A percentile compares a stretch with the other conserved stretches of the same genome.
phyloP scores from a whole-genome alignment of 169 alveolate genomes.

The Toxoplasma gondii region DNA sequence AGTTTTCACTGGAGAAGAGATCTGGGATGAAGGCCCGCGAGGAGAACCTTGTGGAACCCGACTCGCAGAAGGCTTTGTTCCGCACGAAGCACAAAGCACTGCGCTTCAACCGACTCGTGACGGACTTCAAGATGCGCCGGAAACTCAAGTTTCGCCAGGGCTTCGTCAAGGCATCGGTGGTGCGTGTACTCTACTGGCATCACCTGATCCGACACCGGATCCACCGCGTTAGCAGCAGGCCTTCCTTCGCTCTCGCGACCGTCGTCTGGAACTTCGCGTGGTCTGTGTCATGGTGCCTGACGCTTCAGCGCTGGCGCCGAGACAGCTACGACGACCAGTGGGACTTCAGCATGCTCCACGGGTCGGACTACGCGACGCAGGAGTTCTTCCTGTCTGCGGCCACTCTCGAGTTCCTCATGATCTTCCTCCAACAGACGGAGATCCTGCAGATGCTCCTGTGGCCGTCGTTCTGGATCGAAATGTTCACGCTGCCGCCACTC shows the following conservation, averaged over 20 bases:
- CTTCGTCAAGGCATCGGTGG: background rate
- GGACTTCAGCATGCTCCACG: background rate
- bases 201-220: conserved; percentile 3
- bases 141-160: conserved; percentile 26
- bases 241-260: conserved; percentile 35
- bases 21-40: background rate
- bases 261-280: conserved; percentile 45
- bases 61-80: too few relatives aligned
- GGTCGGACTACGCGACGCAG: conserved; percentile 32
- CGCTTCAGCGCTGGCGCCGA: conserved; percentile 31
- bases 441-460: conserved; percentile 35
- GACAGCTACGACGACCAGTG: conserved; percentile 8
- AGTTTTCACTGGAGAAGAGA: background rate
- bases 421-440: conserved; percentile 62
- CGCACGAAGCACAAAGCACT: background rate
- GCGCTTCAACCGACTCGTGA: conserved; percentile 30
- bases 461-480: background rate
- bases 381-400: conserved; percentile 10
- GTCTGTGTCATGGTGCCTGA: conserved; percentile 38
- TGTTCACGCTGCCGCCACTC: background rate
- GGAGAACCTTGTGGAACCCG: background rate
- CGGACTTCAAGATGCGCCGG: conserved; percentile 28
- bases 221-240: conserved; percentile 45
- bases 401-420: background rate
- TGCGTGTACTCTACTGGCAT: conserved; percentile 16